Percentiles rank a stretch among this genome's conserved stretches.
Conservation (phyloP, 2,329 filamentous ascomycete species). For the Colletotrichum lindemuthianum region DNA sequence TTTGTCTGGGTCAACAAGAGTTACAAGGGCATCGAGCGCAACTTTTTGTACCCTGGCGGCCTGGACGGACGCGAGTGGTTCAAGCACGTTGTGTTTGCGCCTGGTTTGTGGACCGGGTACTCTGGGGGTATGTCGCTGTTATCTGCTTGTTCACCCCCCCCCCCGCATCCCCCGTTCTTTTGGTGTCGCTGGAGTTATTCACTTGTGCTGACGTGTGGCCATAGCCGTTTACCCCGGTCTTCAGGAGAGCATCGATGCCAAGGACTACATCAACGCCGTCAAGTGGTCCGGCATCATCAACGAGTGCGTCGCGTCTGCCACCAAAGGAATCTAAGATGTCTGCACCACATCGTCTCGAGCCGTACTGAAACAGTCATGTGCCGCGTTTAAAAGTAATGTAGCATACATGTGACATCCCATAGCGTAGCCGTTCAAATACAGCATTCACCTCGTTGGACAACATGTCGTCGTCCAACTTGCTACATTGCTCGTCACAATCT, state of each 20-base stretch:
- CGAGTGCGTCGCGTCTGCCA: conserved; percentile 58
- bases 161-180: too few relatives aligned
- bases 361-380: too few relatives aligned
- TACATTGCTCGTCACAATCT: neutral
- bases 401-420: neutral
- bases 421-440: neutral
- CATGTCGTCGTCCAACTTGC: too few relatives aligned
- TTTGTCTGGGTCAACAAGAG: conserved; percentile 78
- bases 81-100: conserved; percentile 94
- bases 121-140: conserved; percentile 68
- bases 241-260: conserved; percentile 69
- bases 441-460: too few relatives aligned
- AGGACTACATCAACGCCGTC: conserved; percentile 66
- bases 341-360: fast-evolving
- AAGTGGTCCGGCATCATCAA: conserved; percentile 71
- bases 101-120: conserved; percentile 92
- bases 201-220: conserved; percentile 35
- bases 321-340: conserved; percentile 44
- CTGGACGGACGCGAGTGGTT: conserved; percentile 87
- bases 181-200: too few relatives aligned
- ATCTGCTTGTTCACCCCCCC: too few relatives aligned
- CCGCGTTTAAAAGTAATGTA: neutral
- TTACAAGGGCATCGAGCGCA: conserved; percentile 85
- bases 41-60: conserved; percentile 80
- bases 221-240: conserved; percentile 71